These are phyloP conservation scores for Colletotrichum ledebouriae DNA, from an alignment of 2,329 filamentous ascomycete genomes.

Conservation along the genomic window DNA sequence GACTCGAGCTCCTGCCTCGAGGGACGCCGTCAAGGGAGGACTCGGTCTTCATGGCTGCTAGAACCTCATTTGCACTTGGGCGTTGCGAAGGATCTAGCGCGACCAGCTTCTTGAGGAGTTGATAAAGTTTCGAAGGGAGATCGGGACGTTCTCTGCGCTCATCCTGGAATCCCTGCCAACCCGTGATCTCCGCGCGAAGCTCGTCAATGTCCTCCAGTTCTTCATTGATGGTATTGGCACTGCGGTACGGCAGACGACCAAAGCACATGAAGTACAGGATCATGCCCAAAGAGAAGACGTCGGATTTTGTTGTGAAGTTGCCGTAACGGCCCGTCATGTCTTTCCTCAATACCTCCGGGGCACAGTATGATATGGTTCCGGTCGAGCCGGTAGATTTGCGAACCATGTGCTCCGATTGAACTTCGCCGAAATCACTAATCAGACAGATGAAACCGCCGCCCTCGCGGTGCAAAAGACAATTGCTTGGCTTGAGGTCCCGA, in stretches of 20 bases:
- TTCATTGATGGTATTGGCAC: constrained; percentile 87
- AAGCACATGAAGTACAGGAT: constrained; percentile 99
- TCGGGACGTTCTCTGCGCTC: constrained; percentile 82
- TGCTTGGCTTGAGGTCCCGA: constrained; percentile 94
- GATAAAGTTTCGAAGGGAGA: constrained; percentile 87
- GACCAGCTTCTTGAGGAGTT: constrained; percentile 83
- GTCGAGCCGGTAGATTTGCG: constrained; percentile 94
- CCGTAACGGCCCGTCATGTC: constrained; percentile 80
- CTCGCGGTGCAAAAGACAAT: constrained; percentile 88
- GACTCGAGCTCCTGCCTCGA: constrained; percentile 50
- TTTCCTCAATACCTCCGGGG: constrained; percentile 87
- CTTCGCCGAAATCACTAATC: constrained; percentile 98
- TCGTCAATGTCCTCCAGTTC: constrained; percentile 92
- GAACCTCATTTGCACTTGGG: constrained; percentile 87
- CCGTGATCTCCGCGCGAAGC: constrained; percentile 85
- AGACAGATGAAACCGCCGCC: constrained; percentile 81
- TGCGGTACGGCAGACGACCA: constrained; percentile 84
- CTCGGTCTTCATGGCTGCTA: constrained; percentile 81
- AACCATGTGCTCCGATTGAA: constrained; percentile 84
- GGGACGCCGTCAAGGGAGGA: constrained; percentile 60
- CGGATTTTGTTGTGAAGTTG: constrained; percentile 96
- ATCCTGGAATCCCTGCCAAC: constrained; percentile 89
- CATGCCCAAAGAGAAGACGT: constrained; percentile 99
- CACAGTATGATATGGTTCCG: constrained; percentile 97
- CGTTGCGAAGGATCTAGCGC: constrained; percentile 81